phyloP scores from a whole-genome alignment of 306 rosid genomes.

The Quercus mongolica region DNA sequence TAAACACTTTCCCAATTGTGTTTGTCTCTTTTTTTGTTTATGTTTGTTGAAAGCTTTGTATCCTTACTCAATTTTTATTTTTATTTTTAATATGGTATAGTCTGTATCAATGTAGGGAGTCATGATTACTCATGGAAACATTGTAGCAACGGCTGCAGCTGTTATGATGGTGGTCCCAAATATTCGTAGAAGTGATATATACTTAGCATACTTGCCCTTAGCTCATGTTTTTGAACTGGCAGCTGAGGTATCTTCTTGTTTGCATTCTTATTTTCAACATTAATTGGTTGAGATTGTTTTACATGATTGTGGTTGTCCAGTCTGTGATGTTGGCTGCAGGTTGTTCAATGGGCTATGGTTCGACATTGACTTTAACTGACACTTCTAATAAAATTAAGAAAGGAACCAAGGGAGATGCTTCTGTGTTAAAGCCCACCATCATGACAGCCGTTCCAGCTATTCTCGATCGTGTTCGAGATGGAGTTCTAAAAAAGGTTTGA shows the following conservation, averaged over 20 bases:
- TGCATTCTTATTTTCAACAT: constrained; percentile 1
- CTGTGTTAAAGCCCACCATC: constrained; percentile 70
- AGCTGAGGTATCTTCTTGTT: constrained; percentile 64
- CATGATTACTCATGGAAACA: constrained; percentile 89
- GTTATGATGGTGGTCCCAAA: constrained; percentile 74
- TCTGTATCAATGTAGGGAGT: constrained; percentile 63
- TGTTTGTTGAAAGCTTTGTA: constrained; percentile 1
- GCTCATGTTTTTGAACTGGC: constrained; percentile 97
- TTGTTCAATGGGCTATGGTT: constrained; percentile 69
- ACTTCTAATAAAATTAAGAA: constrained; percentile 75
- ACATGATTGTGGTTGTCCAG: constrained; percentile 50
- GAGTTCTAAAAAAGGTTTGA: constrained; percentile 71
- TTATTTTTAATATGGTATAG: constrained; percentile 12
- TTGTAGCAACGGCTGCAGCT: constrained; percentile 80
- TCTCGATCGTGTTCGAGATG: constrained; percentile 83
- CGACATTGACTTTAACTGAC: constrained; percentile 76
- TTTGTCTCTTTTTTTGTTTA: neutral
- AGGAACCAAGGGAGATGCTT: constrained; percentile 91
- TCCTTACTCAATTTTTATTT: neutral
- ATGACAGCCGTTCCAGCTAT: constrained; percentile 92
- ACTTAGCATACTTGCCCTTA: constrained; percentile 88
- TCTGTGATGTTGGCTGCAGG: constrained; percentile 83
- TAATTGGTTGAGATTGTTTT: constrained; percentile 19
- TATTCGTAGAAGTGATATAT: constrained; percentile 59
- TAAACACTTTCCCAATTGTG: neutral